Percentiles rank a stretch among this genome's conserved stretches.
Conservation (phyloP, 1,284 basidiomycete genomes). For the Albatrellus sp. region DNA sequence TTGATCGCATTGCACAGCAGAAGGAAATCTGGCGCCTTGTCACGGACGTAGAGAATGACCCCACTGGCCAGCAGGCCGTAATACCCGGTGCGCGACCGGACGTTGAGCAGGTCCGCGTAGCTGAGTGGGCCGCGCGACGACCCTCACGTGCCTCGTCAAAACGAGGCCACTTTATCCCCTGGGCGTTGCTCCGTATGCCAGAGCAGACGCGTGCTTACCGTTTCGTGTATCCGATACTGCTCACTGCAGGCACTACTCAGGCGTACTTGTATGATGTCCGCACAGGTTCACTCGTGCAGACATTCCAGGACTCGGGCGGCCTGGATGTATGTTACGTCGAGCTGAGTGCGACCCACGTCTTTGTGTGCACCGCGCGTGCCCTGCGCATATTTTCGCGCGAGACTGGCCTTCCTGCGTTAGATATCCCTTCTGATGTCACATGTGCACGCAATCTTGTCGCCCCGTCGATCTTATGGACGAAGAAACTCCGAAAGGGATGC, state of each 20-base stretch:
- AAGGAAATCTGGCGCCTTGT: conserved; percentile 62
- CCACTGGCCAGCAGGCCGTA: conserved; percentile 15
- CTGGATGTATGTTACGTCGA: conserved; percentile 48
- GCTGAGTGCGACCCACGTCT: conserved; percentile 41
- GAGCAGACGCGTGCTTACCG: conserved; percentile 44
- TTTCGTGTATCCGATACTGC: conserved; percentile 52
- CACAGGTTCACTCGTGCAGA: conserved; percentile 30
- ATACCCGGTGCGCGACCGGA: conserved; percentile 11
- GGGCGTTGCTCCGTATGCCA: conserved; percentile 38
- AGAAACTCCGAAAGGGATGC: conserved; percentile 14
- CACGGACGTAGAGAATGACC: conserved; percentile 14
- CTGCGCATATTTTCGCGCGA: conserved; percentile 43
- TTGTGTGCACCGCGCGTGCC: conserved; percentile 38
- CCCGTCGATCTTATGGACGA: too few species aligned
- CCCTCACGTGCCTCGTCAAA: not conserved
- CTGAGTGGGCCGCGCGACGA: conserved; percentile 2
- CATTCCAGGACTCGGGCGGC: conserved; percentile 19
- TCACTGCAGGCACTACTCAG: conserved; percentile 29
- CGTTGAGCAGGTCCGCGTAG: not conserved
- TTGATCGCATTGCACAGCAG: conserved; percentile 40
- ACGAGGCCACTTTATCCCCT: conserved; percentile 45
- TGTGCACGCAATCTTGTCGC: too few species aligned
- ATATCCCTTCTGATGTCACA: conserved; percentile 22
- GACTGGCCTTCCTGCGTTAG: conserved; percentile 29
- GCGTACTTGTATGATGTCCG: conserved; percentile 53